Conservation (phyloP, 768 basidiomycete species). For the Tulasnella sp. region DNA sequence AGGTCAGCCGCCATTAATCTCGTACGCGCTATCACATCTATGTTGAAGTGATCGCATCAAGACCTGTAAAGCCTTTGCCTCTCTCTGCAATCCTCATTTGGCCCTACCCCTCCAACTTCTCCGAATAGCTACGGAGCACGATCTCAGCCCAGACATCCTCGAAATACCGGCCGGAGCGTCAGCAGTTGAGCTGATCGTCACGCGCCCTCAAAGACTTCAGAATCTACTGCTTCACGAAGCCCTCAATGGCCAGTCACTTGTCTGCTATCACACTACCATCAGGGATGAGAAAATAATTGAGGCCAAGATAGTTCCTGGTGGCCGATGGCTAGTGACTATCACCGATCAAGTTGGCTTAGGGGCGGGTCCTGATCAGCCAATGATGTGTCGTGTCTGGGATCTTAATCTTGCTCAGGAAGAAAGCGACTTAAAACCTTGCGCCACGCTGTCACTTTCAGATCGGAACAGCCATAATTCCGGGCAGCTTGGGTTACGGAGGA, state of each 20-base stretch:
- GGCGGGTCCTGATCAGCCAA: background rate
- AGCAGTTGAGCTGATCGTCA: background rate
- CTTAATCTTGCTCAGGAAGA: background rate
- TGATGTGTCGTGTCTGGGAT: conserved; percentile 1
- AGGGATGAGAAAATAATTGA: background rate
- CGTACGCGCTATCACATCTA: background rate
- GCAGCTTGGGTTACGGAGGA: background rate
- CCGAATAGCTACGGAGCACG: background rate
- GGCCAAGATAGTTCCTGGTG: background rate
- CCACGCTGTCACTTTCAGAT: background rate
- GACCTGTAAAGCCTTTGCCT: background rate
- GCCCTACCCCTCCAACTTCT: background rate
- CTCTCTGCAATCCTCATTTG: background rate
- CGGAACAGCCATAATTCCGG: background rate
- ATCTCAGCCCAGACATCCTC: background rate
- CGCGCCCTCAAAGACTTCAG: background rate
- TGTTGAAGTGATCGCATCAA: background rate
- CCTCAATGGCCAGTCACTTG: background rate
- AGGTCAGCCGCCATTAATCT: background rate
- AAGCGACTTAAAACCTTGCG: background rate
- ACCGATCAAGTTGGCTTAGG: background rate
- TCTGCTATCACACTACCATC: background rate
- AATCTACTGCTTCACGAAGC: background rate
- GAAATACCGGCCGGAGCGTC: background rate
- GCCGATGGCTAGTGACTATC: background rate